Evolutionary conservation across 371 early-diverging fungal genomes (phyloP), one percentile per base, ranked within the genome.

Genomic region (Mortierella sp.): DNA sequence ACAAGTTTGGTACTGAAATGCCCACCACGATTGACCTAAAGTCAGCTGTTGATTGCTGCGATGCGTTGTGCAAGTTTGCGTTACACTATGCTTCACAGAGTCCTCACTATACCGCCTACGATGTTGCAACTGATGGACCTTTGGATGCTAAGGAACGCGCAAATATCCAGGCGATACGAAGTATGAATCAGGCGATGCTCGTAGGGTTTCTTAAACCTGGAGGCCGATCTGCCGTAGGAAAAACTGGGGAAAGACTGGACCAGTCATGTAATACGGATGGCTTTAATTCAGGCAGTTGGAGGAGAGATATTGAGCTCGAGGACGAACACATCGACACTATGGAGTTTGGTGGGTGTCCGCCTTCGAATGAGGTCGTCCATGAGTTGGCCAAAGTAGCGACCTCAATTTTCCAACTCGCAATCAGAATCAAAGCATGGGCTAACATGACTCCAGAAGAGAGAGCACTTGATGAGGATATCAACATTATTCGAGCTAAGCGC

Each of bases 1-100:
- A 53, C 56, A 68, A 52, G 48, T 68, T 68, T 60, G 68, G 68
- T 45, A 68, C 68, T 18, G 55, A 60, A 9, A 68, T 68, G 68
- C 68, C 68, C 12, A 60, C 29, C 21, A 60, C 68, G 0, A 46
- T 68, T 19, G 68, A 68, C 47, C 55, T 68, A 25, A 51, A 60
- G 30, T 51, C 68, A 14, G 68, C 68, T 19, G 55, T 68, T 47
- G 68, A 68, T n/a, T 50, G 45, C 5, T 68, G 68, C 26, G 68
- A 68, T 14, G 29, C 47, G 15, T 30, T 68, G 30, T 68, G 68
- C 30, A 60, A 61, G 23, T 68, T 61, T 61, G 68, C 68, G 1
- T 52, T 68, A 1, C 61, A 68, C 11, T 68, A 46, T 29, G 46
- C 30, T 18, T 25, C 37, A 37, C 37, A 37, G 37, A 37, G 37